A percentile compares a stretch with the other conserved stretches of the same genome.
These are phyloP conservation scores for Sugiyamaella neomexicana DNA, from an alignment of 1,139 yeast species.

Conservation along the genomic window DNA sequence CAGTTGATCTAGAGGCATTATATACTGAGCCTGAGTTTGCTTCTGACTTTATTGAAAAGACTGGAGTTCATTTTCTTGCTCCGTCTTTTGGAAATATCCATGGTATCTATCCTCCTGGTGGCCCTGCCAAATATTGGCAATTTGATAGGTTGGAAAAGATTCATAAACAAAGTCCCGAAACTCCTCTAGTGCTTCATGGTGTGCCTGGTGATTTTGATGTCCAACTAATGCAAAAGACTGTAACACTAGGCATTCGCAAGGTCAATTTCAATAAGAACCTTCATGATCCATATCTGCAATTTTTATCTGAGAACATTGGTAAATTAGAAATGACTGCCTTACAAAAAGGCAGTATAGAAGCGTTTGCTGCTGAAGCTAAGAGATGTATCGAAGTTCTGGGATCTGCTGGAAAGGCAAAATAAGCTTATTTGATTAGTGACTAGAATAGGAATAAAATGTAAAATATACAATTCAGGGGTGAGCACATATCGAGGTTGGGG, in stretches of 20 bases:
- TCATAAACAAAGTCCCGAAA: slow-evolving; percentile 22
- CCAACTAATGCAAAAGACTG: slow-evolving; percentile 24
- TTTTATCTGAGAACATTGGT: slow-evolving; percentile 21
- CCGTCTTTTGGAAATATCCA: slow-evolving; percentile 37
- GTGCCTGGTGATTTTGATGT: slow-evolving; percentile 28
- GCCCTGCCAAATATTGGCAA: slow-evolving; percentile 34
- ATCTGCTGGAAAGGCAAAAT: slow-evolving; percentile 25
- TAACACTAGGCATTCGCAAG: slow-evolving; percentile 31
- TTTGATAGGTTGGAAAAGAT: slow-evolving; percentile 30
- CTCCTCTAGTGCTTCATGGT: slow-evolving; percentile 31
- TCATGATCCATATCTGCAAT: slow-evolving; percentile 27
- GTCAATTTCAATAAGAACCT: slow-evolving; percentile 31
- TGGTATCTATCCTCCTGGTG: slow-evolving; percentile 35
- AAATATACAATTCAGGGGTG: slow-evolving; percentile 1
- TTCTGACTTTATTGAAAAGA: slow-evolving; percentile 28
- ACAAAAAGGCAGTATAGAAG: slow-evolving; percentile 26
- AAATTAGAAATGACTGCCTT: slow-evolving; percentile 29
- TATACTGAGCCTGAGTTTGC: slow-evolving; percentile 36
- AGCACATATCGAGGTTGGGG: too few species aligned
- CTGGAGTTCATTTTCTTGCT: slow-evolving; percentile 35
- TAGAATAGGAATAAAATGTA: background rate
- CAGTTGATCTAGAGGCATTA: slow-evolving; percentile 33
- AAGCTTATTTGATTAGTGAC: background rate
- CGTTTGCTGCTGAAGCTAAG: slow-evolving; percentile 28
- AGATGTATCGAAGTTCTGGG: slow-evolving; percentile 24